These are phyloP conservation scores for Gossypium davidsonii DNA, from an alignment of 441 rosid genomes.

Conservation along the genomic window DNA sequence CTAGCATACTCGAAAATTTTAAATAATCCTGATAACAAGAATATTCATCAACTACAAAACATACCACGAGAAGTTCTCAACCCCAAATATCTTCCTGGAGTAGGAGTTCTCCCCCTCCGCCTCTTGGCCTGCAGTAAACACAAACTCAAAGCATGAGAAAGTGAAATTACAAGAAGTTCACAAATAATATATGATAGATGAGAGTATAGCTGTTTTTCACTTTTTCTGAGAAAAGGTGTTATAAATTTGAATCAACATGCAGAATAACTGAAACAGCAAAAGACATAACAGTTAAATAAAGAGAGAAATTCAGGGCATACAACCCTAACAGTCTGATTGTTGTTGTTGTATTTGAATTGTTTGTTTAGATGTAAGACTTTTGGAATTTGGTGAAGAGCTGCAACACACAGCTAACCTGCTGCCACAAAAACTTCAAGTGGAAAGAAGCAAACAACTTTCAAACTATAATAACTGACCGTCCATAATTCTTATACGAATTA, in stretches of 20 bases:
- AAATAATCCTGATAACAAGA: background rate
- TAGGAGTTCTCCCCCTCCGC: constrained; percentile 82
- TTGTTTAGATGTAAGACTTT: constrained; percentile 58
- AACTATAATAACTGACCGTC: constrained; percentile 25
- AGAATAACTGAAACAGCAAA: constrained; percentile 16
- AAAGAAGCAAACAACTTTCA: constrained; percentile 72
- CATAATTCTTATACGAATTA: constrained; percentile 10
- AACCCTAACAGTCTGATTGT: constrained; percentile 77
- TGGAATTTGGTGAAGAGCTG: constrained; percentile 72
- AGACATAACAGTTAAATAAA: constrained; percentile 22
- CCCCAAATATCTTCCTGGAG: constrained; percentile 91
- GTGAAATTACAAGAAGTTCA: background rate
- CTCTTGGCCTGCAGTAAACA: constrained; percentile 62
- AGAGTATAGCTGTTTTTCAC: background rate
- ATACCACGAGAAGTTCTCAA: constrained; percentile 56
- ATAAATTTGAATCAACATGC: background rate
- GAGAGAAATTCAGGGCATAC: constrained; percentile 85
- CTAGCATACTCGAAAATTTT: background rate
- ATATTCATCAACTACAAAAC: background rate
- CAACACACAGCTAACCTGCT: constrained; percentile 94
- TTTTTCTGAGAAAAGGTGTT: background rate
- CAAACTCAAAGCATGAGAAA: background rate
- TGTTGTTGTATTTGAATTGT: constrained; percentile 53
- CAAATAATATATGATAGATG: background rate
- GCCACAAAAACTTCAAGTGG: constrained; percentile 75